Conservation (phyloP, 1,139 yeast species). For the Hansenula sp. region DNA sequence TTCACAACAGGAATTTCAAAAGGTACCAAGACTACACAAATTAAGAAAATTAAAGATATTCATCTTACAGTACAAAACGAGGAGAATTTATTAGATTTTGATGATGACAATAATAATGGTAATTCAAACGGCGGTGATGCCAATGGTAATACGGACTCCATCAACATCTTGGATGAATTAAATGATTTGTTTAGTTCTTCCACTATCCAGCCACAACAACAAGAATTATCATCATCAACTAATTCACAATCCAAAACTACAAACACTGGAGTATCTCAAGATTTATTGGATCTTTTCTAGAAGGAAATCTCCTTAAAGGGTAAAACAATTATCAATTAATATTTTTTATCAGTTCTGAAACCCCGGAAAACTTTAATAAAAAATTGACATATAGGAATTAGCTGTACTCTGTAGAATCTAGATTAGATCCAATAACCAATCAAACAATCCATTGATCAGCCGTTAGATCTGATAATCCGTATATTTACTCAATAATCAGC, state of each 20-base stretch:
- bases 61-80: constrained; percentile 75
- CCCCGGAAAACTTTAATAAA: too few relatives aligned
- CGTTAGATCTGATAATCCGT: too few relatives aligned
- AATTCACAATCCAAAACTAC: too few relatives aligned
- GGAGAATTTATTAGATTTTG: constrained; percentile 85
- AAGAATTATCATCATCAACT: constrained; percentile 16
- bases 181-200: constrained; percentile 53
- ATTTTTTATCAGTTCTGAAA: too few relatives aligned
- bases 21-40: constrained; percentile 29
- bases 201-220: constrained; percentile 14
- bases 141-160: constrained; percentile 19
- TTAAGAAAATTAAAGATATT: constrained; percentile 68
- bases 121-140: not conserved
- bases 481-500: too few relatives aligned
- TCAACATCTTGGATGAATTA: constrained; percentile 55
- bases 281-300: constrained; percentile 56
- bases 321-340: too few relatives aligned
- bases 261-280: constrained; percentile 31
- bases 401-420: too few relatives aligned
- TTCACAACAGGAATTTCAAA: constrained; percentile 66
- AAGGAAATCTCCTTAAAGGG: too few relatives aligned
- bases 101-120: constrained; percentile 35
- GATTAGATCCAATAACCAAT: too few relatives aligned
- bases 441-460: too few relatives aligned
- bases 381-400: too few relatives aligned